Conservation (phyloP, 805 yeast species). For the Candida boleticola region DNA sequence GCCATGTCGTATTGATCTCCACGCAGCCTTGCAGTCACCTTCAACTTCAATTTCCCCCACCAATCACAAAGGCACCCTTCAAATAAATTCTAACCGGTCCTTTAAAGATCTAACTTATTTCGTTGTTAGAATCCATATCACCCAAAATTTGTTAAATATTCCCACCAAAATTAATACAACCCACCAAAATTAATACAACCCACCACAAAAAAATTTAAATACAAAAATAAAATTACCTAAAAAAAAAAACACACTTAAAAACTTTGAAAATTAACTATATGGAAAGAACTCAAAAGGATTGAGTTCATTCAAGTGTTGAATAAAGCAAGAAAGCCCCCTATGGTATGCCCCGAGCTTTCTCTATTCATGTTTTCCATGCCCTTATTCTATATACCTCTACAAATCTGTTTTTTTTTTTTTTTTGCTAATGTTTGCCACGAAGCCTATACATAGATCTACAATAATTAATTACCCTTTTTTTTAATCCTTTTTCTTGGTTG, state of each 20-base stretch:
- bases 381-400: too few species aligned
- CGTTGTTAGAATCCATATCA: too few species aligned
- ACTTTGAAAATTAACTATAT: not conserved
- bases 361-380: too few species aligned
- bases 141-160: not conserved
- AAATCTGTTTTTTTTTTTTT: not conserved
- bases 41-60: too few species aligned
- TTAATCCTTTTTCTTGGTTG: not conserved
- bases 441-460: constrained; percentile 2
- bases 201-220: not conserved
- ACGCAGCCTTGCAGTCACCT: too few species aligned
- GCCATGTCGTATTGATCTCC: too few species aligned
- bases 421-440: constrained; percentile 1
- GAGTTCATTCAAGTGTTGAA: too few species aligned
- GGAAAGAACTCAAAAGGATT: not conserved
- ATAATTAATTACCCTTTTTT: not conserved
- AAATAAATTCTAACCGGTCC: too few species aligned
- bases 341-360: too few species aligned
- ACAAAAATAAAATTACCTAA: not conserved
- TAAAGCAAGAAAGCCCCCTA: too few species aligned
- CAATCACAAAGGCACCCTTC: too few species aligned
- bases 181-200: not conserved
- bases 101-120: too few species aligned
- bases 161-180: not conserved
- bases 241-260: not conserved